A percentile compares a stretch with the other conserved stretches of the same genome.
Evolutionary conservation across 169 alveolate genomes (phyloP).

Genomic region (Cryptosporidium viatorum): DNA sequence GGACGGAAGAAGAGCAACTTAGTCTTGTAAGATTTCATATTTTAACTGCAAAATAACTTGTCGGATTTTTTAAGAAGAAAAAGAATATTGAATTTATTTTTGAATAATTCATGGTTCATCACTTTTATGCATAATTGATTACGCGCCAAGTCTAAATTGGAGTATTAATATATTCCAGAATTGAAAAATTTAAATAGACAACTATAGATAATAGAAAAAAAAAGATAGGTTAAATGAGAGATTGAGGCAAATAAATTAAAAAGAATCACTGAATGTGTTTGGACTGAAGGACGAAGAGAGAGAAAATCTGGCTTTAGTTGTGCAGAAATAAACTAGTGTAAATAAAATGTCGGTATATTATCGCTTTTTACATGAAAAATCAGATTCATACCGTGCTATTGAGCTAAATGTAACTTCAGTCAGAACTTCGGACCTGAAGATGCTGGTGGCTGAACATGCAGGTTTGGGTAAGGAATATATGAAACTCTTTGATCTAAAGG

Average conservation of each 20-base stretch:
- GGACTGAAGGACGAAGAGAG: slow-evolving; percentile 4
- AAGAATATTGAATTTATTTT: no score
- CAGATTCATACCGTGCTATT: slow-evolving; percentile 48
- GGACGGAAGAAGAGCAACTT: no score
- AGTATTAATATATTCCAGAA: neutral
- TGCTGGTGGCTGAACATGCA: slow-evolving; percentile 66
- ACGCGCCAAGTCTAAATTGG: neutral
- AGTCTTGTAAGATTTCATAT: no score
- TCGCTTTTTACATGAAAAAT: slow-evolving; percentile 63
- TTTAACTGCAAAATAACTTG: neutral
- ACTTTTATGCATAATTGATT: neutral
- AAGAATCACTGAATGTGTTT: neutral
- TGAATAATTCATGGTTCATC: no score
- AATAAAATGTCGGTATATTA: slow-evolving; percentile 56
- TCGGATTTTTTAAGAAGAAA: no score
- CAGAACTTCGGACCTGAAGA: slow-evolving; percentile 60
- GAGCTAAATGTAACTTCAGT: slow-evolving; percentile 57
- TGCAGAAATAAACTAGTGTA: neutral
- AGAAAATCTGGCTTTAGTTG: neutral
- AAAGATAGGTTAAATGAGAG: neutral
- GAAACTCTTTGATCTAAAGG: slow-evolving; percentile 50
- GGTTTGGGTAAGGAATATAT: slow-evolving; percentile 67
- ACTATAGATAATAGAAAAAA: neutral
- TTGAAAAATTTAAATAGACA: neutral
- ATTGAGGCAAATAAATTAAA: neutral